Evolutionary conservation across 495 filamentous ascomycete genomes (phyloP), one percentile per base, ranked within the genome.

Genomic region (Haplographium delicatum): DNA sequence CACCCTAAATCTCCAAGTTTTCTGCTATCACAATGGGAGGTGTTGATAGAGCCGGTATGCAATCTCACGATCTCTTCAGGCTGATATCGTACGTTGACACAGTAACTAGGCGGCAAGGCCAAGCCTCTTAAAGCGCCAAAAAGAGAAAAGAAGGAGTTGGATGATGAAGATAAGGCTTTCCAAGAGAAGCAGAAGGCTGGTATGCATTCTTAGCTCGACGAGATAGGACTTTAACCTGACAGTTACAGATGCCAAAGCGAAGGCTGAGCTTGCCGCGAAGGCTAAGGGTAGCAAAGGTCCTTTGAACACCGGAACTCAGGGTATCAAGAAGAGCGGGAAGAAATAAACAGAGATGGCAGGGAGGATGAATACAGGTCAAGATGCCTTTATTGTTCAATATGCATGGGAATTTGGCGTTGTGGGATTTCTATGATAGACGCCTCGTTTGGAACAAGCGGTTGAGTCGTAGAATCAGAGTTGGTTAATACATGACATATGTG

Each of bases 321-420:
- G 86, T 42, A 93, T 93, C 72, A 93, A 91, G 82, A 91, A 88
- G 74, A 88, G 83, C 25, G 87, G 87, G 63, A 91, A 93, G 84
- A 90, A 89, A 76, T 89, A 39, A 54, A 48, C 30, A 42, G 19
- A 28, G 18, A 26, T 3, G 18, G 42, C 3, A 4, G 10, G 28
- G 35, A 35, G 11, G 11, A 26, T 19, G 28, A 49, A 11, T 25
- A 37, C 35, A 13, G 46, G n/a, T n/a, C n/a, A n/a, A n/a, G n/a
- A n/a, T n/a, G 35, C 23, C n/a, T n/a, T 30, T 16, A 22, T 23
- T 25, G 13, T 5, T 42, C 24, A 9, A 31, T 47, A 46, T 28
- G 43, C 47, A 27, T 30, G 47, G 54, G 44, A 51, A 35, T 42
- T 28, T 45, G 54, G 54, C 54, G 54, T 57, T 57, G 30, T 42